Base-by-base conservation (phyloP, 202 grass and related monocot species). In the Digitaria exilis region DNA sequence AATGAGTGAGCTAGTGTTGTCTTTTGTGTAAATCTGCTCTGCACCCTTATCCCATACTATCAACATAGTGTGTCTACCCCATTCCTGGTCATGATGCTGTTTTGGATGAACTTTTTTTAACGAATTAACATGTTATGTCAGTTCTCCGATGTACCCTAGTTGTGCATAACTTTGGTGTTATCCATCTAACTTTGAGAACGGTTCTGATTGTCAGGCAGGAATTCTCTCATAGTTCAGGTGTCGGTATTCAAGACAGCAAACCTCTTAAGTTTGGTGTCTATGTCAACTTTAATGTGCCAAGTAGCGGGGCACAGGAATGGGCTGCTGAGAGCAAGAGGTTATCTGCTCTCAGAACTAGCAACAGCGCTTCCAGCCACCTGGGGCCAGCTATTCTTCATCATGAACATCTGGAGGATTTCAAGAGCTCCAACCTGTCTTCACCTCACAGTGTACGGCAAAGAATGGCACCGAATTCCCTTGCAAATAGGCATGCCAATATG, bases 331-430 rank as follows among this genome's bases (percentile, higher is more conserved):
- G 35, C 79, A 80, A 80, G 75, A 90, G 26, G 75, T 26, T 90
- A 46, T 87, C 43, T 28, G 70, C 14, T 4, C 74, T 79, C 61
- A 87, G 79, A 80, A 62, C 44, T 44, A 70, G 42, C 11, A 87
- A 84, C 45, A 63, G 46, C 3, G 17, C 58, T 59, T 50, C 59
- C 9, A 58, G 41, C 76, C 87, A 80, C 74, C 66, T 60, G n/a
- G 67, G 73, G 34, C 0, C 67, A 7, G 79, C 67, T 54, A 79
- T 78, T 60, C 61, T 86, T 61, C 88, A 69, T 35, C 73, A 78
- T 12, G 84, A 86, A 62, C 50, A 61, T 16, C 39, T 83, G n/a
- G 84, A 90, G 84, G 88, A 90, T 84, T 61, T 29, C 54, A 79
- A 79, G 61, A 86, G 7, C 46, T 68, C 84, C 50, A 90, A 75